These are phyloP conservation scores for Lachancea dasiensis DNA, from an alignment of 805 yeast species.

Conservation along the genomic window DNA sequence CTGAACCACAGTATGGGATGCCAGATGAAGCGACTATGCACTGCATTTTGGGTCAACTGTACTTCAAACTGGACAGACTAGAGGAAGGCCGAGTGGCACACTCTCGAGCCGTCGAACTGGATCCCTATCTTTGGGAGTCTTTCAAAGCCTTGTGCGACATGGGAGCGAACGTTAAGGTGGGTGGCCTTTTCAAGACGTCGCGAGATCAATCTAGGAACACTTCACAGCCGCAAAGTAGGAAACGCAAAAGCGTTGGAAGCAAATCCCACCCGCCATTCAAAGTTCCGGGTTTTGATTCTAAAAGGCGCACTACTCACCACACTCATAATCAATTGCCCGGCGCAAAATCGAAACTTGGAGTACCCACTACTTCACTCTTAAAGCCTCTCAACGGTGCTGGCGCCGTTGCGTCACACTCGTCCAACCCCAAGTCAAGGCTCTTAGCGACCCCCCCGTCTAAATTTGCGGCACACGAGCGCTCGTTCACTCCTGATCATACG, in stretches of 20 bases:
- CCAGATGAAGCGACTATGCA: conserved; percentile 73
- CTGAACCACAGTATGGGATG: conserved; percentile 11
- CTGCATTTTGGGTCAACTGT: conserved; percentile 64
- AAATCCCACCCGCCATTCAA: conserved; percentile 13
- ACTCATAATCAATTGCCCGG: conserved; percentile 1
- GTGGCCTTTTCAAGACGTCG: conserved; percentile 4
- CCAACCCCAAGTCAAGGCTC: conserved; percentile 14
- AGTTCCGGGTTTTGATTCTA: conserved; percentile 14
- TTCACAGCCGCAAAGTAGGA: conserved; percentile 1
- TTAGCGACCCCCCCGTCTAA: conserved; percentile 29
- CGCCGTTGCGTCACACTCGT: conserved; percentile 2
- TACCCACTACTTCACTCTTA: conserved; percentile 9
- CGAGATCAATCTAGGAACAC: neutral
- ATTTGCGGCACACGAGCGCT: conserved; percentile 10
- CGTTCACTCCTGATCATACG: conserved; percentile 7
- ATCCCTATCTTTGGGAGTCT: conserved; percentile 85
- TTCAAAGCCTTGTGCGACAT: conserved; percentile 65
- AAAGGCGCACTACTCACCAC: conserved; percentile 1
- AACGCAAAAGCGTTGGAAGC: neutral
- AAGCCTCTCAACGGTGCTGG: conserved; percentile 8
- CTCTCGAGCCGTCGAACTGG: conserved; percentile 59
- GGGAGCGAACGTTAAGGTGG: conserved; percentile 44
- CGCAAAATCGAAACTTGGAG: conserved; percentile 4
- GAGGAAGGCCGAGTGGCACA: conserved; percentile 63
- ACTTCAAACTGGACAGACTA: conserved; percentile 49